A percentile compares a stretch with the other conserved stretches of the same genome.
Evolutionary conservation across 352 stramenopile species (phyloP).

Genomic region (Phytophthora macrochlamydospora): DNA sequence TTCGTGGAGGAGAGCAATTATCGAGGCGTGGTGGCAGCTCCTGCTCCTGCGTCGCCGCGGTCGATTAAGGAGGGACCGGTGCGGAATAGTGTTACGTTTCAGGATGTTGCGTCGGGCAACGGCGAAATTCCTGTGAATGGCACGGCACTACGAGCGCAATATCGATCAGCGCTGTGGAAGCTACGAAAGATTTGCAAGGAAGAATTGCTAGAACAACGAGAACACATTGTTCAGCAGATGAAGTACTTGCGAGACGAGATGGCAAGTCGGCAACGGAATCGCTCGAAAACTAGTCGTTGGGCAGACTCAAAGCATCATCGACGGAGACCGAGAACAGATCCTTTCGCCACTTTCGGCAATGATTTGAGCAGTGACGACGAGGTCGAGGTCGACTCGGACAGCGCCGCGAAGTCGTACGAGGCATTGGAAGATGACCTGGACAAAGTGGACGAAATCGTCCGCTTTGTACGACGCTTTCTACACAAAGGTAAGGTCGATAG

Average conservation of each 20-base stretch:
- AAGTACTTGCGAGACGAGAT: conserved; percentile 28
- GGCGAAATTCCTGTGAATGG: conserved; percentile 4
- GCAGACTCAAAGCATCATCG: conserved; percentile 1
- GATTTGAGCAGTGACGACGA: neutral
- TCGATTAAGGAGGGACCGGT: conserved; percentile 21
- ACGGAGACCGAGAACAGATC: conserved; percentile 4
- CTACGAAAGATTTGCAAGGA: conserved; percentile 65
- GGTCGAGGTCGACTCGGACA: neutral
- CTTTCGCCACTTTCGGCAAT: conserved; percentile 19
- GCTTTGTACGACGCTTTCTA: conserved; percentile 42
- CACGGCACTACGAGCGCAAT: conserved; percentile 29
- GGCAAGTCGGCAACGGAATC: conserved; percentile 22
- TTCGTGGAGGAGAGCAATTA: conserved; percentile 76
- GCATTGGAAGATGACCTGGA: conserved; percentile 63
- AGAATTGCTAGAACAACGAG: conserved; percentile 55
- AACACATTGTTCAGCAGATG: conserved; percentile 44
- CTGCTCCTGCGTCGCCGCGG: conserved; percentile 1
- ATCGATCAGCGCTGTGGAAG: conserved; percentile 59
- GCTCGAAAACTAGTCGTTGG: conserved; percentile 6
- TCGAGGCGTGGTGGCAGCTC: conserved; percentile 1
- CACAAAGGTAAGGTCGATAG: conserved; percentile 40
- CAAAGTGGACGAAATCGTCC: conserved; percentile 54
- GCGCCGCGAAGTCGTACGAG: conserved; percentile 41
- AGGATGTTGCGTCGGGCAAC: conserved; percentile 3
- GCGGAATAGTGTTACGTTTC: neutral